Conservation (phyloP, 768 basidiomycete genomes). For the Boletus fagicola region DNA sequence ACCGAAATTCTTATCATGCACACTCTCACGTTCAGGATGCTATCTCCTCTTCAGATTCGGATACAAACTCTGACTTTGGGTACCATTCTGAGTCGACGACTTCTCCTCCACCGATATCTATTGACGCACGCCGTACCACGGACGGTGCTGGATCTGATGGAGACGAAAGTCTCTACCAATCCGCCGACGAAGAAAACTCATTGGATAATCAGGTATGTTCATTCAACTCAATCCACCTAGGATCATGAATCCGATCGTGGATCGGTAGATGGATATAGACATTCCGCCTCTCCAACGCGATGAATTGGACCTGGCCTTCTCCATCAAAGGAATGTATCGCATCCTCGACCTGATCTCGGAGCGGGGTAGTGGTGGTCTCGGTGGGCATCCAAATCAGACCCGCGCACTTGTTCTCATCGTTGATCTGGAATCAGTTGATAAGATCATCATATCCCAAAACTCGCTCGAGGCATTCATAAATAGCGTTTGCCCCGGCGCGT, state of each 20-base stretch:
- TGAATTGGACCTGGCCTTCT: conserved; percentile 24
- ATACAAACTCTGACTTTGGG: not conserved
- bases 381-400: conserved; percentile 27
- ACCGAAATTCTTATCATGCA: not conserved
- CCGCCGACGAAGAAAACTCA: conserved; percentile 6
- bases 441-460: conserved; percentile 57
- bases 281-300: conserved; percentile 2
- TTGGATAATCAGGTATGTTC: conserved; percentile 12
- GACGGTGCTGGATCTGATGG: conserved; percentile 2
- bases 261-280: conserved; percentile 23
- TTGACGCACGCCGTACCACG: not conserved
- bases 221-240: not conserved
- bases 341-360: conserved; percentile 55
- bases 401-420: not conserved
- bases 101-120: conserved; percentile 1
- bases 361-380: conserved; percentile 49
- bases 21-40: not conserved
- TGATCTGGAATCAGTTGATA: conserved; percentile 46
- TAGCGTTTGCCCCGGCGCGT: conserved; percentile 48
- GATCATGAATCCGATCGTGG: not conserved
- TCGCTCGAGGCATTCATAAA: conserved; percentile 51
- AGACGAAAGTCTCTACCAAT: conserved; percentile 17
- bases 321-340: conserved; percentile 49
- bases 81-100: conserved; percentile 4
- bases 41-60: conserved; percentile 10